Percentiles rank a stretch among this genome's conserved stretches.
Conservation (phyloP, 257 asterid species). For the Solanum ossicruentum region DNA sequence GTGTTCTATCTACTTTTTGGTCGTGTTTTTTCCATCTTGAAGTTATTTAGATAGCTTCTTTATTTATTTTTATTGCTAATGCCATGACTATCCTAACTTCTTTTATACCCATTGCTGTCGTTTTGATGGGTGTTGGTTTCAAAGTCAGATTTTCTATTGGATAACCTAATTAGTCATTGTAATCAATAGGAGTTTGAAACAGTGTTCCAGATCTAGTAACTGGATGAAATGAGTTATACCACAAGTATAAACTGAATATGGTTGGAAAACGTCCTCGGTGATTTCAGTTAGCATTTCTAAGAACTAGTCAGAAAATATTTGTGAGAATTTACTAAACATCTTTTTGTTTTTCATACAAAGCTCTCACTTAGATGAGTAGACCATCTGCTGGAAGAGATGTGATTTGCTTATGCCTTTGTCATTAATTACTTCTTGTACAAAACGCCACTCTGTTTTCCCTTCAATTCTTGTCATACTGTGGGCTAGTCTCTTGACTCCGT, state of each 20-base stretch:
- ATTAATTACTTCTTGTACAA: neutral
- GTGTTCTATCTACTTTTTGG: neutral
- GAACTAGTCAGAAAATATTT: neutral
- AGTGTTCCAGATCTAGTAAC: neutral
- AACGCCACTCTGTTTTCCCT: neutral
- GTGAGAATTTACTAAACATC: neutral
- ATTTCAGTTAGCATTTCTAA: neutral
- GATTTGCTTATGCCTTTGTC: neutral
- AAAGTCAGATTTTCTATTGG: neutral
- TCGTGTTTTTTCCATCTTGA: neutral
- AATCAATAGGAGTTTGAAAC: neutral
- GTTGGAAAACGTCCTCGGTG: neutral
- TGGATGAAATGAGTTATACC: neutral
- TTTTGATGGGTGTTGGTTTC: neutral
- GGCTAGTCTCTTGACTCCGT: neutral
- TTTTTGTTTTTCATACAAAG: neutral
- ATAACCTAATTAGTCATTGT: neutral
- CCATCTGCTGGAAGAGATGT: neutral
- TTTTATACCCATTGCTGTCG: neutral
- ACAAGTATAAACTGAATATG: neutral
- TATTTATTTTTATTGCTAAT: neutral
- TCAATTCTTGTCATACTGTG: neutral
- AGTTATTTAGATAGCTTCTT: neutral
- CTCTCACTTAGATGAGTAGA: neutral
- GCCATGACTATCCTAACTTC: neutral